Percentiles rank a stretch among this genome's conserved stretches.
Evolutionary conservation across 495 filamentous ascomycete genomes (phyloP).

Genomic region (Penicillium turbatum): DNA sequence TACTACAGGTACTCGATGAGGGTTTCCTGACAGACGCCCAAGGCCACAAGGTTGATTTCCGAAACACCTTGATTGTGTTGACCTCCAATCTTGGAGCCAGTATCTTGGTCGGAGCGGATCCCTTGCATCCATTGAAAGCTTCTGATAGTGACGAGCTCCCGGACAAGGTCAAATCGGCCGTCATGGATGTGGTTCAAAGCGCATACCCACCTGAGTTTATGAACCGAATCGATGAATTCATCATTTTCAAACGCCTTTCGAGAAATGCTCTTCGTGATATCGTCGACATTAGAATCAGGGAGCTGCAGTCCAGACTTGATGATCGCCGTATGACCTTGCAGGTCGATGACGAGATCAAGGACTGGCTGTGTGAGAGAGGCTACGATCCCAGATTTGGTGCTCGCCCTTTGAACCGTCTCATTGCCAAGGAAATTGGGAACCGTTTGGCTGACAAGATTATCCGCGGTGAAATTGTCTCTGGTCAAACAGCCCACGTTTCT

Average conservation of each 20-base stretch:
- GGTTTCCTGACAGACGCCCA: slow-evolving; percentile 94
- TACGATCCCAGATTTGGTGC: slow-evolving; percentile 92
- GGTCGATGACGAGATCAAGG: slow-evolving; percentile 65
- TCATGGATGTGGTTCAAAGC: slow-evolving; percentile 81
- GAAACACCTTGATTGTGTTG: slow-evolving; percentile 92
- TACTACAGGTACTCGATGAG: slow-evolving; percentile 94
- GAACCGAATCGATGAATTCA: slow-evolving; percentile 95
- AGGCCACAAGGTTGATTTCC: slow-evolving; percentile 93
- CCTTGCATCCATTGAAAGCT: slow-evolving; percentile 45
- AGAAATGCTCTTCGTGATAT: slow-evolving; percentile 79
- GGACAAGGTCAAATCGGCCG: slow-evolving; percentile 63
- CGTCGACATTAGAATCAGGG: slow-evolving; percentile 83
- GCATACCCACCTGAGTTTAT: slow-evolving; percentile 90
- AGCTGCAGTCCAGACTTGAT: slow-evolving; percentile 78
- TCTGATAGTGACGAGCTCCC: slow-evolving; percentile 60
- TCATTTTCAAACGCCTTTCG: slow-evolving; percentile 85
- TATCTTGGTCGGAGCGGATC: slow-evolving; percentile 45
- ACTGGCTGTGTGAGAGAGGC: slow-evolving; percentile 82
- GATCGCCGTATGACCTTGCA: slow-evolving; percentile 77
- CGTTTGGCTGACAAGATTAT: slow-evolving; percentile 88
- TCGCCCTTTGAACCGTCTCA: slow-evolving; percentile 86
- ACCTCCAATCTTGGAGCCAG: slow-evolving; percentile 80
- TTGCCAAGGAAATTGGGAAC: slow-evolving; percentile 84
- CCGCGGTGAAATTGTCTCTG: slow-evolving; percentile 70
- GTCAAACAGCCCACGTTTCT: slow-evolving; percentile 64